Percentiles rank a stretch among this genome's conserved stretches.
Conservation (phyloP, 345 rosid genomes). For the Orychophragmus violaceus region DNA sequence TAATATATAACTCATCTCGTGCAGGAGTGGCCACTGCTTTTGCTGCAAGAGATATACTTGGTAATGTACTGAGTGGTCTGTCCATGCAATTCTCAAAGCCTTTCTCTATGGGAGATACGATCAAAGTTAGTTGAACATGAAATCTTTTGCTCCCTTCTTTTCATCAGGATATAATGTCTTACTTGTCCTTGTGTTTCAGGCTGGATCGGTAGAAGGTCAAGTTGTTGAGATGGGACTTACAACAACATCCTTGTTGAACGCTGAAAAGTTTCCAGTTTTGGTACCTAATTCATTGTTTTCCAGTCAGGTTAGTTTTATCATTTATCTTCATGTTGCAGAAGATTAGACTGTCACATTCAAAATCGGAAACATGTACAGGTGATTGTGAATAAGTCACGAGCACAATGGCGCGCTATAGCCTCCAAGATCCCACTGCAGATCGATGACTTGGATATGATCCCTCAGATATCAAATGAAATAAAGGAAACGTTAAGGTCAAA, state of each 20-base stretch:
- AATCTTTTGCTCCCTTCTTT: not conserved
- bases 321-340: not conserved
- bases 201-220: constrained; percentile 89
- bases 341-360: not conserved
- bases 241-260: constrained; percentile 61
- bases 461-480: constrained; percentile 61
- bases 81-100: constrained; percentile 86
- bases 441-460: constrained; percentile 69
- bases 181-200: constrained; percentile 38
- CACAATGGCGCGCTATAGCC: constrained; percentile 59
- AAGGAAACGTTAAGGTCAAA: constrained; percentile 53
- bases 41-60: constrained; percentile 87
- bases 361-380: constrained; percentile 45
- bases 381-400: constrained; percentile 89
- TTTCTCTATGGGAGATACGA: constrained; percentile 89
- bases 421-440: constrained; percentile 57
- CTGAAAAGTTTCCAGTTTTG: constrained; percentile 75
- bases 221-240: constrained; percentile 93
- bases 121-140: constrained; percentile 52
- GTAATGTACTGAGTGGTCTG: constrained; percentile 88
- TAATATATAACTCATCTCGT: not conserved
- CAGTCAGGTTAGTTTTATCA: constrained; percentile 58
- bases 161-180: not conserved
- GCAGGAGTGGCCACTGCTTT: constrained; percentile 98
- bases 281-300: constrained; percentile 95